A percentile compares a stretch with the other conserved stretches of the same genome.
These are phyloP conservation scores for Hyphodiscus hymeniophilus DNA, from an alignment of 495 filamentous ascomycete species.

Conservation along the genomic window DNA sequence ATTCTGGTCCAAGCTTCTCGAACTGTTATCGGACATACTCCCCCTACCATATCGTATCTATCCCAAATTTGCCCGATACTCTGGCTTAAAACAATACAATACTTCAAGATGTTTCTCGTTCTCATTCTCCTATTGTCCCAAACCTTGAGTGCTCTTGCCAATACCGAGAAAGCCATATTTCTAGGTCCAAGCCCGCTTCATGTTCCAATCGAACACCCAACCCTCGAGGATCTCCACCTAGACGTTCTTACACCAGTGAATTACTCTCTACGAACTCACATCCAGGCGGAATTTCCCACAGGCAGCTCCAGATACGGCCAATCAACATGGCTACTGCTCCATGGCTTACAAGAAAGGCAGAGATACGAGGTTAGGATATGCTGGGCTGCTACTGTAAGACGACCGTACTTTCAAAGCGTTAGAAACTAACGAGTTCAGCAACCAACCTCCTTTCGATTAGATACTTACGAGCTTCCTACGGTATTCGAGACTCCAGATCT, in stretches of 20 bases:
- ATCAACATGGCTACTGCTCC: slow-evolving; percentile 77
- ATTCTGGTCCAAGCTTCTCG: too few relatives aligned
- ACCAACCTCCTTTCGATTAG: slow-evolving; percentile 74
- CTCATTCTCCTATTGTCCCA: slow-evolving; percentile 6
- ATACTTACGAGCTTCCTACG: slow-evolving; percentile 47
- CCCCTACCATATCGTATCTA: too few relatives aligned
- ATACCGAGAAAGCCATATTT: slow-evolving; percentile 92
- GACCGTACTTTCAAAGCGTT: background rate
- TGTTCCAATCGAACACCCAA: slow-evolving; percentile 46
- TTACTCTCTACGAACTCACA: slow-evolving; percentile 46
- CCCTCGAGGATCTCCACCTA: slow-evolving; percentile 57
- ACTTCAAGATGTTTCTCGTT: background rate
- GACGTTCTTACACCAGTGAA: slow-evolving; percentile 50
- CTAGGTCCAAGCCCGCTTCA: slow-evolving; percentile 50
- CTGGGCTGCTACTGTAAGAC: slow-evolving; percentile 82
- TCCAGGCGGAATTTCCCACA: slow-evolving; percentile 61
- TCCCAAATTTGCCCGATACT: too few relatives aligned
- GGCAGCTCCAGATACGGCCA: slow-evolving; percentile 43
- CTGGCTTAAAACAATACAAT: too few relatives aligned
- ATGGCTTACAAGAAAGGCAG: slow-evolving; percentile 59
- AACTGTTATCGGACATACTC: too few relatives aligned
- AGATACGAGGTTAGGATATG: slow-evolving; percentile 91
- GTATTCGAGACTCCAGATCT: slow-evolving; percentile 53
- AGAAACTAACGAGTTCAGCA: slow-evolving; percentile 43
- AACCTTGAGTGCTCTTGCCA: slow-evolving; percentile 38